Conservation (phyloP, 306 rosid species). For the Rosa multiflora region DNA sequence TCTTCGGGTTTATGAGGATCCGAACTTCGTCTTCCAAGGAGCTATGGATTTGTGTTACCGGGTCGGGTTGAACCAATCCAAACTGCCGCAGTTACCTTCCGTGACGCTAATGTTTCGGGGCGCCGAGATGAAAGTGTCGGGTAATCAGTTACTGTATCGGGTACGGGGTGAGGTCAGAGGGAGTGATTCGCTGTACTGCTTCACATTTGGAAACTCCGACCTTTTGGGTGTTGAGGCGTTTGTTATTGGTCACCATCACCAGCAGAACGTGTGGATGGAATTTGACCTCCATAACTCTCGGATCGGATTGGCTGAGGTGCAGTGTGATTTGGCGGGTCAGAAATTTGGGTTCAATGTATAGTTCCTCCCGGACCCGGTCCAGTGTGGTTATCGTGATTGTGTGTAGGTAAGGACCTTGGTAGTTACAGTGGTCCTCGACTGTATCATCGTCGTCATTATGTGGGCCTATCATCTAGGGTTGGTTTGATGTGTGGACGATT, state of each 20-base stretch:
- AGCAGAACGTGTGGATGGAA: constrained; percentile 84
- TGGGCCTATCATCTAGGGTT: background rate
- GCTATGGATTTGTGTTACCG: constrained; percentile 76
- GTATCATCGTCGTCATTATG: background rate
- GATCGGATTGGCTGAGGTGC: constrained; percentile 60
- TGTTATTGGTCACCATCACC: constrained; percentile 83
- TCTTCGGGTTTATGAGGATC: constrained; percentile 47
- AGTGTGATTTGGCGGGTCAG: constrained; percentile 58
- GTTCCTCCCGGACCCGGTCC: background rate
- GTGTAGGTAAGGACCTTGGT: background rate
- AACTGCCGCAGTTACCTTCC: constrained; percentile 42
- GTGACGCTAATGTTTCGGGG: constrained; percentile 70
- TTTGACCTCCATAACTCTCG: constrained; percentile 62
- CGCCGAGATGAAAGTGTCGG: constrained; percentile 59
- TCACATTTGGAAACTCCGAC: constrained; percentile 87
- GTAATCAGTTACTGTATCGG: constrained; percentile 48
- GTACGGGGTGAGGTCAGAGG: constrained; percentile 46
- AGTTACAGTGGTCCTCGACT: background rate
- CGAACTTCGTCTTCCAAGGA: constrained; percentile 63
- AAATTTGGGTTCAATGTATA: constrained; percentile 33
- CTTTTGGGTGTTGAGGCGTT: constrained; percentile 71
- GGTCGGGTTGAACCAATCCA: constrained; percentile 37
- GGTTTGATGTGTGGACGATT: background rate
- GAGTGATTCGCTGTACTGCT: constrained; percentile 61
- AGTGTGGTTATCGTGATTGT: background rate